phyloP scores from a whole-genome alignment of 2,329 filamentous ascomycete genomes.

The Rasamsonia emersonii region DNA sequence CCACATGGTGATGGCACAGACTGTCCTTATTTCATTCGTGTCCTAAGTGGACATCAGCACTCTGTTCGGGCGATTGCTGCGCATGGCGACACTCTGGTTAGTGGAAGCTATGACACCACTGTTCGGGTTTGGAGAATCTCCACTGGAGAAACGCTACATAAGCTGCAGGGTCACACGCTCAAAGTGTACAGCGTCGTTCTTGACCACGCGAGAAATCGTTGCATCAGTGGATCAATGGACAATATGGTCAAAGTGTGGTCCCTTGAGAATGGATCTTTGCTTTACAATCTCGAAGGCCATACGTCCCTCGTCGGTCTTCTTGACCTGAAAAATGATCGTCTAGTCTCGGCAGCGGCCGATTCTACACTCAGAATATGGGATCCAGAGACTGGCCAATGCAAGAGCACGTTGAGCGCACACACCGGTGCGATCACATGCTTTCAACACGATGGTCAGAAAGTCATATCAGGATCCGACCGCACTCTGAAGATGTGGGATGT shows the following conservation, averaged over 20 bases:
- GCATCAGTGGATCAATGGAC: constrained; percentile 98
- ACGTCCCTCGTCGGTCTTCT: constrained; percentile 84
- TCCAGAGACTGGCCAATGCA: constrained; percentile 83
- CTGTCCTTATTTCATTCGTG: constrained; percentile 90
- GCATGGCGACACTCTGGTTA: constrained; percentile 90
- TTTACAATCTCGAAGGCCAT: constrained; percentile 89
- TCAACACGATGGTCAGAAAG: constrained; percentile 92
- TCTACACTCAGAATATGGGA: constrained; percentile 96
- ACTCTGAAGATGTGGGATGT: constrained; percentile 99
- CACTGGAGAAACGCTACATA: constrained; percentile 78
- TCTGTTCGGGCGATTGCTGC: constrained; percentile 95
- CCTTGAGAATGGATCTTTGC: constrained; percentile 70
- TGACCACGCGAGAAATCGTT: constrained; percentile 83
- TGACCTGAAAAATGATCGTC: constrained; percentile 77
- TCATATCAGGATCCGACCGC: constrained; percentile 91
- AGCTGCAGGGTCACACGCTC: constrained; percentile 75
- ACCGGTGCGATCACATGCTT: constrained; percentile 98
- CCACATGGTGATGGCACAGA: constrained; percentile 64
- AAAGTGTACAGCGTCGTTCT: constrained; percentile 98
- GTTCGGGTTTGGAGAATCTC: constrained; percentile 97
- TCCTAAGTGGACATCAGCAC: constrained; percentile 76
- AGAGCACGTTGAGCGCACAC: constrained; percentile 81
- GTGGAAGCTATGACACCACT: constrained; percentile 90
- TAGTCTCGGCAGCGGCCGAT: constrained; percentile 92
- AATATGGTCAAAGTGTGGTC: constrained; percentile 98